Conservation (phyloP, 352 stramenopile genomes). For the Plasmopara halstedii region DNA sequence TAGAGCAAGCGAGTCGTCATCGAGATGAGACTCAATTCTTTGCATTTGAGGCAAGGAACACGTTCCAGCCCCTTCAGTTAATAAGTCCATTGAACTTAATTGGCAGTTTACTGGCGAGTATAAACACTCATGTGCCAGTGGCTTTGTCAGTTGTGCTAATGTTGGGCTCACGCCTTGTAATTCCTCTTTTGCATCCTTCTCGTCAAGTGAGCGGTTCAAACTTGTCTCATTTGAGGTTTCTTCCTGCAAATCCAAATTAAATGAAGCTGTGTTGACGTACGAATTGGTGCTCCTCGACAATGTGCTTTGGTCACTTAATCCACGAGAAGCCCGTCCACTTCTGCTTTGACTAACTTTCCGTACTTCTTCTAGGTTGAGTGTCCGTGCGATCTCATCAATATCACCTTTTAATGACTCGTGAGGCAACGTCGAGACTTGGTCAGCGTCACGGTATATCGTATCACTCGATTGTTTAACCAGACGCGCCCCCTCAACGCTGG, state of each 20-base stretch:
- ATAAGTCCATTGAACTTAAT: constrained; percentile 27
- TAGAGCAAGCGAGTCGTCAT: constrained; percentile 4
- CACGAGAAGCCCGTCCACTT: constrained; percentile 23
- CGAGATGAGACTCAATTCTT: constrained; percentile 32
- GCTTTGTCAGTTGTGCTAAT: constrained; percentile 9
- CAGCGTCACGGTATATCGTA: constrained; percentile 20
- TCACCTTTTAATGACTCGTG: constrained; percentile 37
- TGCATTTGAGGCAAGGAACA: constrained; percentile 23
- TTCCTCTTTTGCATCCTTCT: constrained; percentile 12
- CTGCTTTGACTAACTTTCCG: constrained; percentile 19
- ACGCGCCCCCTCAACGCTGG: constrained; percentile 20
- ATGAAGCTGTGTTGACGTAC: constrained; percentile 28
- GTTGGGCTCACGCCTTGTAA: constrained; percentile 7
- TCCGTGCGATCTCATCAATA: constrained; percentile 15
- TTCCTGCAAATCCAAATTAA: constrained; percentile 21
- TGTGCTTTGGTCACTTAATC: constrained; percentile 25
- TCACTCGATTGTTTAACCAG: constrained; percentile 25
- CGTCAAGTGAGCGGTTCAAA: constrained; percentile 11
- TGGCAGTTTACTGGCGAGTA: constrained; percentile 30
- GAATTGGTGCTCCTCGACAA: constrained; percentile 32
- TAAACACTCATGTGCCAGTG: constrained; percentile 17
- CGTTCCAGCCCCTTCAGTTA: constrained; percentile 9
- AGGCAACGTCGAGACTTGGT: constrained; percentile 44
- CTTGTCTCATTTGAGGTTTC: constrained; percentile 18
- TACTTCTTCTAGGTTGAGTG: constrained; percentile 12